phyloP scores from a whole-genome alignment of 2,329 filamentous ascomycete genomes.

The Diaporthe aspalathi region DNA sequence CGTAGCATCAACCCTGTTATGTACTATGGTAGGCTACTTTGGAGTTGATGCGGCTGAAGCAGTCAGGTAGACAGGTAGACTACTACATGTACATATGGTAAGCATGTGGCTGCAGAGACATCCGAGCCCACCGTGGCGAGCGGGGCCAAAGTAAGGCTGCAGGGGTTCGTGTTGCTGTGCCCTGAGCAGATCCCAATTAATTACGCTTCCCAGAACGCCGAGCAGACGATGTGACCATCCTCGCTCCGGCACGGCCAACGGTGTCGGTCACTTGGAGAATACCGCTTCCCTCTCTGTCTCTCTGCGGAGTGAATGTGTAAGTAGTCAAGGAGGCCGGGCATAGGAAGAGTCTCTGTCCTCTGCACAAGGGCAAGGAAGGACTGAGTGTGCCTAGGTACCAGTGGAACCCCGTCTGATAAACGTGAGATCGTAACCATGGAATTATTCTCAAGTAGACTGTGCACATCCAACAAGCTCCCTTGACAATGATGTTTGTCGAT shows the following conservation, averaged over 20 bases:
- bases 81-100: too few relatives aligned
- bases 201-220: not conserved
- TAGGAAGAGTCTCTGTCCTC: not conserved
- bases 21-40: too few relatives aligned
- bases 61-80: not conserved
- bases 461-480: not conserved
- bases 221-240: not conserved
- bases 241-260: not conserved
- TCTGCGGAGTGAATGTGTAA: too few relatives aligned
- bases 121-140: conserved; percentile 22
- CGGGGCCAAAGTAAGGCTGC: conserved; percentile 16
- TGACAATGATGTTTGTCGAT: not conserved
- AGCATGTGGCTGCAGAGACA: conserved; percentile 15
- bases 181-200: conserved; percentile 2
- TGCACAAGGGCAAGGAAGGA: not conserved
- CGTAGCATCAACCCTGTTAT: not conserved
- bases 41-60: conserved; percentile 3
- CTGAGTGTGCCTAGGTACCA: too few relatives aligned
- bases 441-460: too few relatives aligned
- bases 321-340: not conserved
- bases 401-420: not conserved
- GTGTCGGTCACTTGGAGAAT: not conserved
- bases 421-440: not conserved
- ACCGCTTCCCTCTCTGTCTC: not conserved
- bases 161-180: not conserved